These are phyloP conservation scores for Aspergillus incahuasiensis DNA, from an alignment of 495 filamentous ascomycete species.

Conservation along the genomic window DNA sequence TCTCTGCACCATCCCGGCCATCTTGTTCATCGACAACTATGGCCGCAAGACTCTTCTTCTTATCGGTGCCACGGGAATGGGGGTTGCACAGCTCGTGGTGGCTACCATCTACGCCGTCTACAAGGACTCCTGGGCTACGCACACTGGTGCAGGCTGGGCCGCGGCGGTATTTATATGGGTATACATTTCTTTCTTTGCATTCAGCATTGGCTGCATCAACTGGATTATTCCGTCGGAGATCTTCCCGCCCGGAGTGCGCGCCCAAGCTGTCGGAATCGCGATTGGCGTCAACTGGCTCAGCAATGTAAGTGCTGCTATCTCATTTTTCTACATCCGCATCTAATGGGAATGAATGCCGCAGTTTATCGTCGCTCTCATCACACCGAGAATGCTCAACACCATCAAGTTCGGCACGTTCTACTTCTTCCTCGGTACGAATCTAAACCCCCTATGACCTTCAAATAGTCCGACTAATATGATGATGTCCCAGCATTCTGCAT, in stretches of 20 bases:
- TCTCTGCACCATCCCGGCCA: constrained; percentile 38
- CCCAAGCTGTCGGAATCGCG: constrained; percentile 42
- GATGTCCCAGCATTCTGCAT: neutral
- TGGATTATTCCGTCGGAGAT: constrained; percentile 45
- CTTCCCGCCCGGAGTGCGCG: constrained; percentile 43
- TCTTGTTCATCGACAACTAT: constrained; percentile 18
- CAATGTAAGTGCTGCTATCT: constrained; percentile 6
- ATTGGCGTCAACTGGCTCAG: constrained; percentile 41
- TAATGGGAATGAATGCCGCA: too few relatives aligned
- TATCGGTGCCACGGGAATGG: neutral
- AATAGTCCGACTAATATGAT: neutral
- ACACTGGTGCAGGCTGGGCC: constrained; percentile 20
- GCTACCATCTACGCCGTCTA: neutral
- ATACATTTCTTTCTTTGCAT: constrained; percentile 42
- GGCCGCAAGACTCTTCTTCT: neutral
- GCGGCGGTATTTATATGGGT: constrained; percentile 43
- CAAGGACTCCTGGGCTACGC: neutral
- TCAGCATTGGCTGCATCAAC: constrained; percentile 41
- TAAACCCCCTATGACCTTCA: too few relatives aligned
- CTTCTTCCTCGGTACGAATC: too few relatives aligned
- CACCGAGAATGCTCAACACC: neutral
- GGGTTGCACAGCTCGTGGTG: neutral
- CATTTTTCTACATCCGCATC: too few relatives aligned
- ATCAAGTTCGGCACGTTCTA: neutral
- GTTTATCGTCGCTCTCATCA: too few relatives aligned